These are phyloP conservation scores for Cavenderia fasciculata DNA, from an alignment of 78 protist species.

Conservation along the genomic window DNA sequence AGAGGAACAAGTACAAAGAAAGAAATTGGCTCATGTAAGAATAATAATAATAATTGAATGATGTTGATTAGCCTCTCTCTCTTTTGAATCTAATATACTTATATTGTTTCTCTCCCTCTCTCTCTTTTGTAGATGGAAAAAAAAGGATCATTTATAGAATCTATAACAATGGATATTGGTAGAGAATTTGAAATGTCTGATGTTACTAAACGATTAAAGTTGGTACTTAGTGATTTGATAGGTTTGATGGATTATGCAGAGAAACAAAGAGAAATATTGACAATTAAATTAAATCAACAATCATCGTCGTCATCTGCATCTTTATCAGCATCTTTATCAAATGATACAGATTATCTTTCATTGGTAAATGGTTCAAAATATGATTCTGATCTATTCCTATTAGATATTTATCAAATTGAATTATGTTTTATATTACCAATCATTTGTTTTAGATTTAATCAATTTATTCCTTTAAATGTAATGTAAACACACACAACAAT, in stretches of 20 bases:
- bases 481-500: background rate
- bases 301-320: background rate
- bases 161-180: background rate
- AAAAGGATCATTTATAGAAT: background rate
- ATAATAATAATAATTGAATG: no score
- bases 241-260: conserved; percentile 10
- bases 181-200: background rate
- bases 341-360: no score
- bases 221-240: conserved; percentile 3
- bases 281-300: background rate
- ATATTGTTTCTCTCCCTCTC: background rate
- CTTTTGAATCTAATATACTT: background rate
- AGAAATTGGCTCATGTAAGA: background rate
- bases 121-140: background rate
- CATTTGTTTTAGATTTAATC: conserved; percentile 2
- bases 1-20: background rate
- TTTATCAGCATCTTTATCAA: background rate
- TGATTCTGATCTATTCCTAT: background rate
- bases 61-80: background rate
- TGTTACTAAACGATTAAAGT: background rate
- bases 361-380: no score
- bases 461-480: conserved; percentile 34
- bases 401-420: conserved; percentile 33
- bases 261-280: background rate
- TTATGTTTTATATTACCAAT: conserved; percentile 15